These are phyloP conservation scores for Cadophora sp. DNA, from an alignment of 2,329 filamentous ascomycete genomes.

Conservation along the genomic window DNA sequence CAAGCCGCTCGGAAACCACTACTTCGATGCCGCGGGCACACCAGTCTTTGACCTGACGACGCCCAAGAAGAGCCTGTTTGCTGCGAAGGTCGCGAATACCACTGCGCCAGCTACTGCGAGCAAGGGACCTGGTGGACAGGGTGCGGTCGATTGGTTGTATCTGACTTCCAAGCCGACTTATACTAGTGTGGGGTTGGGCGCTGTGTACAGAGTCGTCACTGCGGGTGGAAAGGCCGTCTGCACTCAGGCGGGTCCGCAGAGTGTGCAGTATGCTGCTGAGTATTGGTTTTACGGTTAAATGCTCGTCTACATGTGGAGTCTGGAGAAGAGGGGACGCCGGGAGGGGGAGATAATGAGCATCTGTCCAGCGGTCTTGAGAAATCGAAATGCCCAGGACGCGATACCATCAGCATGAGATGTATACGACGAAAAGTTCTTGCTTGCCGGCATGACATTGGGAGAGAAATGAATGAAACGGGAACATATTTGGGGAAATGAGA, in stretches of 20 bases:
- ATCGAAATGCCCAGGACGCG: not conserved
- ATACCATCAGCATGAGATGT: not conserved
- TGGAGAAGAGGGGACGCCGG: not conserved
- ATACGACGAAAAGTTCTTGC: not conserved
- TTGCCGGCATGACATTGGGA: not conserved
- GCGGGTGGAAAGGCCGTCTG: conserved; percentile 40
- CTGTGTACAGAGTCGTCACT: conserved; percentile 43
- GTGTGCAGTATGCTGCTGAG: conserved; percentile 40
- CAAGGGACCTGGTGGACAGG: conserved; percentile 33
- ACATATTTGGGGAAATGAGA: not conserved
- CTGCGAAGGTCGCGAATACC: conserved; percentile 34
- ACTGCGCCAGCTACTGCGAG: conserved; percentile 36
- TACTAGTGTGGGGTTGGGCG: conserved; percentile 30
- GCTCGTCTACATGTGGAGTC: not conserved
- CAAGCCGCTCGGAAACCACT: conserved; percentile 39
- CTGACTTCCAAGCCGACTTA: conserved; percentile 37
- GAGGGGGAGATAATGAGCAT: not conserved
- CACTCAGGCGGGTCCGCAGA: conserved; percentile 24
- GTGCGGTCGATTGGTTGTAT: conserved; percentile 42
- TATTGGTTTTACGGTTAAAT: conserved; percentile 32
- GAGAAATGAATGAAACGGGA: not conserved
- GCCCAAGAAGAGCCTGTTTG: conserved; percentile 34
- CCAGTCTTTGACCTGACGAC: conserved; percentile 41
- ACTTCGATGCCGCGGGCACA: conserved; percentile 38
- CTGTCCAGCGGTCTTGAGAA: not conserved